phyloP scores from a whole-genome alignment of 345 rosid species.

The Moricandia moricandioides region DNA sequence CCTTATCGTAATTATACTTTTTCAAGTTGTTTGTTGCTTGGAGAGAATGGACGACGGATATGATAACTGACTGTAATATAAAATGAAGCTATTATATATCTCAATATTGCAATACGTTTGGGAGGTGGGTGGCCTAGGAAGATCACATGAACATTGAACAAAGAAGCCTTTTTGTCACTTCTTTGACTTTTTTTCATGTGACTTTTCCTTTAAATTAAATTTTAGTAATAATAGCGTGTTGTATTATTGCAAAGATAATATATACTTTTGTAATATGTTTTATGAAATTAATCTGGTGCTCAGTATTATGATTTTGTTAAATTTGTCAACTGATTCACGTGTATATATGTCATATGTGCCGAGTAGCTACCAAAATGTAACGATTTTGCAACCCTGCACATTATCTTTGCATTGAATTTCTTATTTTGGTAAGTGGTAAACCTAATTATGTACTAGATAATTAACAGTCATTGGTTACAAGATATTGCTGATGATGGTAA shows the following conservation, averaged over 20 bases:
- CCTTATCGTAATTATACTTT: slow-evolving; percentile 3
- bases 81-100: not conserved
- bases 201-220: not conserved
- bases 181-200: slow-evolving; percentile 26
- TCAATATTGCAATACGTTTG: not conserved
- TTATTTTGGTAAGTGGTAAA: slow-evolving; percentile 12
- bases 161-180: slow-evolving; percentile 13
- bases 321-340: not conserved
- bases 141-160: slow-evolving; percentile 22
- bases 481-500: not conserved
- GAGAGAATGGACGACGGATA: slow-evolving; percentile 22
- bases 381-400: not conserved
- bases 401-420: not conserved
- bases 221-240: not conserved
- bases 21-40: slow-evolving; percentile 20
- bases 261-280: not conserved
- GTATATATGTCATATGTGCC: not conserved
- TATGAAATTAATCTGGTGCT: not conserved
- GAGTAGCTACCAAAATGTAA: not conserved
- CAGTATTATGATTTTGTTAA: not conserved
- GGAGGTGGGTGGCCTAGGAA: not conserved
- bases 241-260: not conserved
- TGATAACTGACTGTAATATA: not conserved
- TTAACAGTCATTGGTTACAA: not conserved
- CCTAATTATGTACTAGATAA: not conserved